phyloP scores from a whole-genome alignment of 169 alveolate genomes.

The Besnoitia besnoiti region DNA sequence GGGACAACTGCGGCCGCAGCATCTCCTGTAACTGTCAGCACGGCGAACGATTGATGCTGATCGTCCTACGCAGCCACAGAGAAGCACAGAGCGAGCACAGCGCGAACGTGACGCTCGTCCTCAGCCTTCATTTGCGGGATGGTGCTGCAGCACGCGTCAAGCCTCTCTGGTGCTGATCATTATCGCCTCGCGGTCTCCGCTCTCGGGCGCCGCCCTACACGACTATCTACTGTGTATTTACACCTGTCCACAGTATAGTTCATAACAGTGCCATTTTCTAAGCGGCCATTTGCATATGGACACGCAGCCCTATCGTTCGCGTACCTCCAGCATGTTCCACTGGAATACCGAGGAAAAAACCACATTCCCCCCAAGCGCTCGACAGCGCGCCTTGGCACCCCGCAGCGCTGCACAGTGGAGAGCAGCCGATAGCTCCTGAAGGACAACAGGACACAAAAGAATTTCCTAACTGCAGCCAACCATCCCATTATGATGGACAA shows the following conservation, averaged over 20 bases:
- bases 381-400: constrained; percentile 25
- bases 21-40: background rate
- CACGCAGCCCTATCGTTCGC: background rate
- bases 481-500: background rate
- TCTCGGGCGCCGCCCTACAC: background rate
- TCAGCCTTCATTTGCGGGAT: too few species aligned
- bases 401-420: background rate
- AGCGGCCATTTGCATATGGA: background rate
- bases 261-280: background rate
- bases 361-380: constrained; percentile 24
- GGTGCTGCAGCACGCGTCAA: too few species aligned
- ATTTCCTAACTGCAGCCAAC: too few species aligned
- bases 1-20: background rate
- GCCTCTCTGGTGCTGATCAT: background rate
- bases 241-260: background rate
- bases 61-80: background rate
- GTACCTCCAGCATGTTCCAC: background rate
- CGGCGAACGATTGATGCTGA: constrained; percentile 1
- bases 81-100: background rate
- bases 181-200: background rate
- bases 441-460: background rate
- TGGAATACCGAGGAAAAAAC: background rate
- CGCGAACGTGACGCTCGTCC: background rate
- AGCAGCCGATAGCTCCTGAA: background rate
- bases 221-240: background rate